Conservation (phyloP, 2,329 filamentous ascomycete genomes). For the Monosporascus sp. region DNA sequence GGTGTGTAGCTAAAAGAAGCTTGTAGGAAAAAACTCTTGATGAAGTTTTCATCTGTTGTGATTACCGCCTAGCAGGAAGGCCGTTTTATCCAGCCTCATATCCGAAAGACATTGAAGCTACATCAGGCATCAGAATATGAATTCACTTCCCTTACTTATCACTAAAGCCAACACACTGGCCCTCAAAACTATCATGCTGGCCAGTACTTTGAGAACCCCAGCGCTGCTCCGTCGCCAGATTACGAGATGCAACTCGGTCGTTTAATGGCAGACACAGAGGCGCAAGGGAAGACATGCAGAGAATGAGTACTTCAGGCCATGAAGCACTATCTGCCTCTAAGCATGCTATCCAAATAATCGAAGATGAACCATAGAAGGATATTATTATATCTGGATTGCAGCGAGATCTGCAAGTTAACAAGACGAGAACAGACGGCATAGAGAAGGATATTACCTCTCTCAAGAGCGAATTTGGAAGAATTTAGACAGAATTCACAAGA, state of each 20-base stretch:
- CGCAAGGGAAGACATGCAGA: constrained; percentile 31
- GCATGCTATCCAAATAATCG: constrained; percentile 28
- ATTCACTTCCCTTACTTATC: background rate
- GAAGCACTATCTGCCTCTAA: constrained; percentile 33
- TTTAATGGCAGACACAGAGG: constrained; percentile 29
- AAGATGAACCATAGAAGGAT: constrained; percentile 28
- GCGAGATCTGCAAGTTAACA: constrained; percentile 13
- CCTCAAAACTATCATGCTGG: background rate
- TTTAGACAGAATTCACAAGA: constrained; percentile 5
- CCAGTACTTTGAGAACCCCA: background rate
- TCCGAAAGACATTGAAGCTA: background rate
- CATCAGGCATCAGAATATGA: background rate
- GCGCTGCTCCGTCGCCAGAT: constrained; percentile 4
- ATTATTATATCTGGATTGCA: constrained; percentile 20
- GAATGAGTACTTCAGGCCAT: constrained; percentile 31
- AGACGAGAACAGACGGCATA: constrained; percentile 2
- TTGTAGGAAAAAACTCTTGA: constrained; percentile 31
- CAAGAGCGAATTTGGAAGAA: constrained; percentile 19
- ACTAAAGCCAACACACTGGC: background rate
- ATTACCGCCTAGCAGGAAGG: background rate
- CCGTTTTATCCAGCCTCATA: background rate
- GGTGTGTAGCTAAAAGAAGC: background rate
- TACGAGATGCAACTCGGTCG: constrained; percentile 17
- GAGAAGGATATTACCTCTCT: constrained; percentile 23
- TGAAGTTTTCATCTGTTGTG: background rate